phyloP scores from a whole-genome alignment of 768 basidiomycete species.

The Zangia roseola region DNA sequence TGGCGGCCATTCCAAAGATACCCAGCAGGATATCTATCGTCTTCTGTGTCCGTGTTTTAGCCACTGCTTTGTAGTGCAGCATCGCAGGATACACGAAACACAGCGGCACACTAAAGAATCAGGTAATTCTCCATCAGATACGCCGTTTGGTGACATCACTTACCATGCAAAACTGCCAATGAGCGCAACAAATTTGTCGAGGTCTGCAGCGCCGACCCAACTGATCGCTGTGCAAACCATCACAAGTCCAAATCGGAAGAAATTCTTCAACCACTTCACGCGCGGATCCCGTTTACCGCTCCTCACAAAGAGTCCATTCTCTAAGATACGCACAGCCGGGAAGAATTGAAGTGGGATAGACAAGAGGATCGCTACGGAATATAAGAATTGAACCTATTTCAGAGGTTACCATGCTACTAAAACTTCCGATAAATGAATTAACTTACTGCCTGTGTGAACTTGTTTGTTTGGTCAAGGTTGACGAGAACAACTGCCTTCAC shows the following conservation, averaged over 20 bases:
- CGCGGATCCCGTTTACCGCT: slow-evolving; percentile 79
- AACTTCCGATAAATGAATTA: slow-evolving; percentile 20
- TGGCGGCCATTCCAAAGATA: slow-evolving; percentile 69
- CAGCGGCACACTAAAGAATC: slow-evolving; percentile 69
- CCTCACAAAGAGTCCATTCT: slow-evolving; percentile 87
- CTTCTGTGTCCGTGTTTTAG: slow-evolving; percentile 67
- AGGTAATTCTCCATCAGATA: slow-evolving; percentile 11
- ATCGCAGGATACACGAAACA: slow-evolving; percentile 94
- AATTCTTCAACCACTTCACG: slow-evolving; percentile 97
- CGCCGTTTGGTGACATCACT: slow-evolving; percentile 22
- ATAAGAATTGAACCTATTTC: slow-evolving; percentile 72
- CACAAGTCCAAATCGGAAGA: slow-evolving; percentile 75
- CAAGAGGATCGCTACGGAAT: slow-evolving; percentile 89
- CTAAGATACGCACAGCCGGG: slow-evolving; percentile 96
- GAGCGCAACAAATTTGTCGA: slow-evolving; percentile 95
- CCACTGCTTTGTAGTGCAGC: slow-evolving; percentile 87
- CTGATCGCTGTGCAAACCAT: slow-evolving; percentile 79
- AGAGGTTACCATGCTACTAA: neutral
- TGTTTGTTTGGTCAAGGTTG: slow-evolving; percentile 81
- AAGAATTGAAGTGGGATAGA: slow-evolving; percentile 95
- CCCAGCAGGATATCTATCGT: slow-evolving; percentile 69
- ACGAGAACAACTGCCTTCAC: slow-evolving; percentile 93
- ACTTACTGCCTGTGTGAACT: slow-evolving; percentile 83
- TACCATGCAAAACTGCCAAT: slow-evolving; percentile 94
- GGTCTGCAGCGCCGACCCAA: slow-evolving; percentile 78